Evolutionary conservation across 2,329 filamentous ascomycete species (phyloP), one percentile per base, ranked within the genome.

Genomic region (Aspergillus sp.): DNA sequence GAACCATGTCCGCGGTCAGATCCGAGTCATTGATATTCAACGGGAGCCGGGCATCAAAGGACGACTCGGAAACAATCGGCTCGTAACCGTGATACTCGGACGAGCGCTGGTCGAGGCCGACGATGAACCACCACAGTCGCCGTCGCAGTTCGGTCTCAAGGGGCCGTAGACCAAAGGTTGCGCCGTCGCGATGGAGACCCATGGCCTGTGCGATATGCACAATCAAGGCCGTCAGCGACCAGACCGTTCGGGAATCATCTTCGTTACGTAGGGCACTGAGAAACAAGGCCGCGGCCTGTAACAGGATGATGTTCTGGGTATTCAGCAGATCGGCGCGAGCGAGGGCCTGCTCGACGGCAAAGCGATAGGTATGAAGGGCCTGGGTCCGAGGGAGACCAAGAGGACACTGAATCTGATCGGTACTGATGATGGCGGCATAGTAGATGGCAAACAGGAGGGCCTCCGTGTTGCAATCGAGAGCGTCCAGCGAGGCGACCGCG

Each of bases 221-320:
- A 16, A 71, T 60, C 4, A 74, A 64, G 2, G 68, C 68, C 2
- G 67, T 67, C 53, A 75, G 52, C 6, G 71, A 66, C 71, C 71
- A 74, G 4, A 70, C 64, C 4, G 64, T 57, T 11, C 69, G 63
- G 2, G 67, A 63, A 16, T 67, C 58, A 57, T 71, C 61, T 65
- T 69, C 63, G 54, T 70, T 65, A 42, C 66, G 63, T 6, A 70
- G 26, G 80, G 70, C 64, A 31, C 85, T 81, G n/a, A 88, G 72
- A 67, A 85, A 88, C 29, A 87, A 73, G 6, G 84, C 75, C 49
- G 85, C 82, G 0, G 85, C 83, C 68, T 87, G 85, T 4, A 88
- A 71, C 2, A 86, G 78, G 47, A 84, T 73, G 7, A 83, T 74
- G 67, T 85, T 85, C 55, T 84, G 82, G 6, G 82, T 84, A 51